Base-by-base conservation (phyloP, 2,329 filamentous ascomycete species). In the Fusarium newnesense region DNA sequence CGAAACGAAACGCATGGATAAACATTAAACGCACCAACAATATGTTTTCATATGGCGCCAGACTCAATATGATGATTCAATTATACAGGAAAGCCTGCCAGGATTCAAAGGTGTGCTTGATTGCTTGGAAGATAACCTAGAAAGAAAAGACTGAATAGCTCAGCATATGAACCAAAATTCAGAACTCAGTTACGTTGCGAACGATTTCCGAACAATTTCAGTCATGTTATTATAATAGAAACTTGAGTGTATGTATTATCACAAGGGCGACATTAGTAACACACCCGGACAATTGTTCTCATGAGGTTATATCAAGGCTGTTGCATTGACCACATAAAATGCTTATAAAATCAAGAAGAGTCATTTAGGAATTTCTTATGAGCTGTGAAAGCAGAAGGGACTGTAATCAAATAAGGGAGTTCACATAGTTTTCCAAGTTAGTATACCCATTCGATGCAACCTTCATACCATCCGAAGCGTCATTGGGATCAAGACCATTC, bases 401-500 rank as follows among this genome's bases (percentile, higher is more conserved):
- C 13, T 10, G 16, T 52, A 15, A 15, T 26, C 28, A 63, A 21
- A 86, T 82, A 36, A 88, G 77, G 16, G 84, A 86, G 70, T 88
- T 87, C 24, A 86, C 83, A 77, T 87, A 87, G 57, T 84, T 83
- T 76, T 88, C 85, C 18, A 87, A 80, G 67, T 85, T 86, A 9
- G 81, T 78, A 64, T 86, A 87, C 10, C 85, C 84, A 42, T 83
- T 82, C 16, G 77, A 80, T 18, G 81, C 79, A 56, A 83, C 83
- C 66, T 75, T 74, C 81, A 85, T 84, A 9, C 81, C 83, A 58
- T 86, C 84, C 24, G 80, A 78, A 30, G 78, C 79, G 42, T 84
- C 80, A 10, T 81, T 80, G 10, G 81, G 78, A 61, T 85, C 68
- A 32, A 85, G 70, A 1, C 85, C 84, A 60, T 87, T 83, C 13